A percentile compares a stretch with the other conserved stretches of the same genome.
These are phyloP conservation scores for Hygrophoropsis aurantiaca DNA, from an alignment of 768 basidiomycete genomes.

Conservation along the genomic window DNA sequence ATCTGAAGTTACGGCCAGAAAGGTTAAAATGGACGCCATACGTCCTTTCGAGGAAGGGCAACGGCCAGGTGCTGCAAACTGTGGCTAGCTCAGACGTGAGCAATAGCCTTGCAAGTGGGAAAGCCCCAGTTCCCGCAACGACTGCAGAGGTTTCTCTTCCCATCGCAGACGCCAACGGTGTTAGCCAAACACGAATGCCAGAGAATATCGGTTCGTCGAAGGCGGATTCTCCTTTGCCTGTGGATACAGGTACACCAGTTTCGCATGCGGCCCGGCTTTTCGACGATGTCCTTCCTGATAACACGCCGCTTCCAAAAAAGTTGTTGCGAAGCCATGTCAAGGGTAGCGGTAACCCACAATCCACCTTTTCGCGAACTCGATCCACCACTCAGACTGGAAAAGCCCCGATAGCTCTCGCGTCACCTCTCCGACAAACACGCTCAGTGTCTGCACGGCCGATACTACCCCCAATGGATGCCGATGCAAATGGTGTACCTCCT, in stretches of 20 bases:
- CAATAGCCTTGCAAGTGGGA: slow-evolving; percentile 10
- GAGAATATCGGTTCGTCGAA: no score
- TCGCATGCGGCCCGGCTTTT: slow-evolving; percentile 30
- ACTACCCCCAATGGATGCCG: slow-evolving; percentile 9
- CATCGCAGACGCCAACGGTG: no score
- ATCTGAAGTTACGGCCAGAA: slow-evolving; percentile 74
- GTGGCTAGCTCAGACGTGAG: slow-evolving; percentile 8
- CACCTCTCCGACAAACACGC: slow-evolving; percentile 9
- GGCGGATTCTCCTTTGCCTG: no score
- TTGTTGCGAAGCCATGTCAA: slow-evolving; percentile 15
- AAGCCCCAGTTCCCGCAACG: slow-evolving; percentile 12
- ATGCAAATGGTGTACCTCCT: slow-evolving; percentile 8
- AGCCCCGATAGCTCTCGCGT: neutral
- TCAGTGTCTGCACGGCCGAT: slow-evolving; percentile 18
- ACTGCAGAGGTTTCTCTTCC: slow-evolving; percentile 20
- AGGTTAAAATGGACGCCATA: slow-evolving; percentile 96
- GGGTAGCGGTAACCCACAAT: slow-evolving; percentile 10
- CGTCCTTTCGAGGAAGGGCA: slow-evolving; percentile 52
- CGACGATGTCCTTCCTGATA: slow-evolving; percentile 24
- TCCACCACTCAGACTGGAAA: slow-evolving; percentile 7
- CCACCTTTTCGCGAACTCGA: slow-evolving; percentile 12
- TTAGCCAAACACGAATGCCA: no score
- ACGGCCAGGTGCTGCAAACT: slow-evolving; percentile 25
- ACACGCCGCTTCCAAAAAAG: slow-evolving; percentile 14
- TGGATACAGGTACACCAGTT: slow-evolving; percentile 4